Evolutionary conservation across 805 yeast species (phyloP).

Genomic region (Grigorovia yakushimaensis): DNA sequence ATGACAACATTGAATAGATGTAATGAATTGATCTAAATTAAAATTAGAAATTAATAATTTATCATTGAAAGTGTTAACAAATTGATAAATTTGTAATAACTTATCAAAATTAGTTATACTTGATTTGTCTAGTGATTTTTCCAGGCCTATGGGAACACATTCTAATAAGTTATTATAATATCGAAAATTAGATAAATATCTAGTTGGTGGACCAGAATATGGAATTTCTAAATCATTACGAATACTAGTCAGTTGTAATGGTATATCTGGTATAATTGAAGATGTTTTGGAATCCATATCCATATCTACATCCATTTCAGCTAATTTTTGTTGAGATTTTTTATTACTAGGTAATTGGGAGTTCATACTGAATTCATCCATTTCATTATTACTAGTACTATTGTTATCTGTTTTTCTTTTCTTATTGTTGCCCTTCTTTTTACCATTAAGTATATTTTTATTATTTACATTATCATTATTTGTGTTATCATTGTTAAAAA

Average conservation of each 20-base stretch:
- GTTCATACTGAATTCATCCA: background rate
- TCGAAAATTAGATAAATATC: constrained; percentile 10
- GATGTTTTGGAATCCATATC: constrained; percentile 1
- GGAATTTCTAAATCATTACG: constrained; percentile 22
- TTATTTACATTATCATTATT: background rate
- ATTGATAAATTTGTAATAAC: constrained; percentile 24
- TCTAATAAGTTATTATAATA: constrained; percentile 20
- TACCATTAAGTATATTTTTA: background rate
- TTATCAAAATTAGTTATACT: constrained; percentile 14
- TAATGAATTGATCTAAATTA: constrained; percentile 23
- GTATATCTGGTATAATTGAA: background rate
- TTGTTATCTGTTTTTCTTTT: background rate
- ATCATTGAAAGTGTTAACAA: constrained; percentile 22
- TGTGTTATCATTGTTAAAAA: background rate
- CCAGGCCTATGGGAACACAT: constrained; percentile 7
- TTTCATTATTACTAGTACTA: background rate
- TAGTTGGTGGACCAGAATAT: constrained; percentile 16
- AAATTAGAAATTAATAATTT: constrained; percentile 19
- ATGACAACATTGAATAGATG: constrained; percentile 23
- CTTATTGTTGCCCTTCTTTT: background rate
- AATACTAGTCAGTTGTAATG: constrained; percentile 14
- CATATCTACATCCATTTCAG: background rate
- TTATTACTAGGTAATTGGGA: background rate
- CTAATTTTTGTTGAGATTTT: background rate
- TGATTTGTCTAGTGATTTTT: background rate